These are phyloP conservation scores for Aspergillus pseudoterreus DNA, from an alignment of 2,329 filamentous ascomycete genomes.

Conservation along the genomic window DNA sequence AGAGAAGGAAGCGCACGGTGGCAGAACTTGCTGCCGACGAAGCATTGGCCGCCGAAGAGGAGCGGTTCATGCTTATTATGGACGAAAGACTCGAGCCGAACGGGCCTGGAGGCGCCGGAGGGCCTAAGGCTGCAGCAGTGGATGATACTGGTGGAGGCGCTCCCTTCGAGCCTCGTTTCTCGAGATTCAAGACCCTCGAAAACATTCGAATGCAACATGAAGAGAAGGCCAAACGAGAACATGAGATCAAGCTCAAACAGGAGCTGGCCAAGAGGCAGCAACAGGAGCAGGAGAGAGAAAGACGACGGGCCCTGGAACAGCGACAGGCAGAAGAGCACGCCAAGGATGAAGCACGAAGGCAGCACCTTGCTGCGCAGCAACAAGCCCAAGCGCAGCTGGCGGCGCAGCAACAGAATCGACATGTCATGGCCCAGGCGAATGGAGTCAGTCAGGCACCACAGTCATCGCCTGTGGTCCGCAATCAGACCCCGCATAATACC, in stretches of 20 bases:
- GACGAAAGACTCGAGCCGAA: constrained; percentile 74
- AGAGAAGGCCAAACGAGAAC: constrained; percentile 57
- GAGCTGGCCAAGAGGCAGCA: constrained; percentile 48
- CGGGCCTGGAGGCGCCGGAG: constrained; percentile 55
- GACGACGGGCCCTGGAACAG: constrained; percentile 41
- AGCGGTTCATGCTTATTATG: constrained; percentile 87
- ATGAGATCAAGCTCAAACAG: constrained; percentile 46
- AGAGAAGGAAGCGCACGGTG: constrained; percentile 86
- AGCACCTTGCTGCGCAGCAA: constrained; percentile 45
- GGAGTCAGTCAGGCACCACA: constrained; percentile 40
- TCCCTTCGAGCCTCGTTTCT: constrained; percentile 82
- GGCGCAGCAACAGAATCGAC: constrained; percentile 49
- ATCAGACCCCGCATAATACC: constrained; percentile 43
- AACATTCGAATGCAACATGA: constrained; percentile 75
- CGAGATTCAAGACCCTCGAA: constrained; percentile 85
- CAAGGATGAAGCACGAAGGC: constrained; percentile 37
- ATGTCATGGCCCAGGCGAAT: constrained; percentile 47
- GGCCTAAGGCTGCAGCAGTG: constrained; percentile 60
- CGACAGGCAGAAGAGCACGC: constrained; percentile 43
- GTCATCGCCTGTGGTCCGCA: constrained; percentile 46
- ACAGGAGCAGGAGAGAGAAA: constrained; percentile 48
- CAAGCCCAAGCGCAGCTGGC: constrained; percentile 43
- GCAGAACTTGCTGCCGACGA: constrained; percentile 95
- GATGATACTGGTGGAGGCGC: constrained; percentile 68
- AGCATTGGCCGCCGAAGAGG: constrained; percentile 80